phyloP scores from a whole-genome alignment of 1,284 basidiomycete genomes.

The Chiua sp. region DNA sequence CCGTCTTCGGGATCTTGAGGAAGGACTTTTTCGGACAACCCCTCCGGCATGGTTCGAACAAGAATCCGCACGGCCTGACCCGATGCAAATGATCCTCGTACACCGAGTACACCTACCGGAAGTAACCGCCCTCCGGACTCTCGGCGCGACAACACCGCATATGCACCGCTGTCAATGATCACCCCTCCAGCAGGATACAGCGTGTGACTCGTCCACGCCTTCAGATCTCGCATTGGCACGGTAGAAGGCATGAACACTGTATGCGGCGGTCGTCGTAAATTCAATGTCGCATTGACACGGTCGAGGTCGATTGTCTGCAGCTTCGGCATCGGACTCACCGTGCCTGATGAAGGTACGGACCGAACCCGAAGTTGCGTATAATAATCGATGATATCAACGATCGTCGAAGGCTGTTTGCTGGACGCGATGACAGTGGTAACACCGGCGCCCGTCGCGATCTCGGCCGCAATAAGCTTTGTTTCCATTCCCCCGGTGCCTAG shows the following conservation, averaged over 20 bases:
- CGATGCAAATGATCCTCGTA: slow-evolving; percentile 90
- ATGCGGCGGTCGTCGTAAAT: slow-evolving; percentile 68
- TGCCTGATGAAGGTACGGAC: slow-evolving; percentile 43
- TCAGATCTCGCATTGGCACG: slow-evolving; percentile 85
- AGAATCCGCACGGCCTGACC: slow-evolving; percentile 93
- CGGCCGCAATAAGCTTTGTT: slow-evolving; percentile 98
- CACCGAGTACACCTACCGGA: slow-evolving; percentile 88
- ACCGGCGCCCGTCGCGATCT: slow-evolving; percentile 95
- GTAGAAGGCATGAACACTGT: slow-evolving; percentile 86
- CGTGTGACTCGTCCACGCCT: slow-evolving; percentile 96
- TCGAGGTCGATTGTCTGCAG: slow-evolving; percentile 34
- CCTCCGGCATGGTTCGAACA: slow-evolving; percentile 51
- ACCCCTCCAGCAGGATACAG: slow-evolving; percentile 88
- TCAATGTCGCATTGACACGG: slow-evolving; percentile 26
- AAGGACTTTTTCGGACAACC: slow-evolving; percentile 25
- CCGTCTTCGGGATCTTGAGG: slow-evolving; percentile 39
- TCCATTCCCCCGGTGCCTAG: slow-evolving; percentile 99
- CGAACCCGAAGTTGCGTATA: slow-evolving; percentile 52
- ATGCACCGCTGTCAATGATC: slow-evolving; percentile 90
- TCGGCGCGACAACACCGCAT: slow-evolving; percentile 81
- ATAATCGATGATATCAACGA: slow-evolving; percentile 85
- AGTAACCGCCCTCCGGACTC: slow-evolving; percentile 92
- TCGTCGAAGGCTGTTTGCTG: slow-evolving; percentile 79
- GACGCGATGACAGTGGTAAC: slow-evolving; percentile 94
- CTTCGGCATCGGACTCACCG: slow-evolving; percentile 42